Conservation (phyloP, 306 rosid species). For the Trifolium subterraneum region DNA sequence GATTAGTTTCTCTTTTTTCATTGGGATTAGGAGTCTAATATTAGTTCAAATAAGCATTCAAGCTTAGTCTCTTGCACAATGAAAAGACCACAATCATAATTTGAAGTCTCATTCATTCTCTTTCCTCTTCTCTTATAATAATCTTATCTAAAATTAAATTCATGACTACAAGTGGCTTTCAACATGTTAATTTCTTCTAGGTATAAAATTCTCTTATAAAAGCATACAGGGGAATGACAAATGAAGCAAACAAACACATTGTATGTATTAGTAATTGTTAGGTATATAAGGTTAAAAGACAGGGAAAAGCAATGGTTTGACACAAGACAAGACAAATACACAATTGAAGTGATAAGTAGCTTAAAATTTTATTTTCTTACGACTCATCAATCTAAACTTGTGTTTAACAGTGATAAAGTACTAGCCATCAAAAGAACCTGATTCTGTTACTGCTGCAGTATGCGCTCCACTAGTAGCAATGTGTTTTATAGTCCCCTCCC, state of each 20-base stretch:
- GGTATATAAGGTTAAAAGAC: neutral
- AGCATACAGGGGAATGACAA: no score
- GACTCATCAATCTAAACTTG: slow-evolving; percentile 23
- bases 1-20: no score
- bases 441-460: slow-evolving; percentile 82
- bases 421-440: slow-evolving; percentile 53
- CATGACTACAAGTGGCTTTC: neutral
- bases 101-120: neutral
- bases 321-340: neutral
- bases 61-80: neutral
- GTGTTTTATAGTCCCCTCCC: slow-evolving; percentile 71
- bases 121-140: neutral
- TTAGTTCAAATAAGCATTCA: neutral
- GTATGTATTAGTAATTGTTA: no score
- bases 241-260: no score
- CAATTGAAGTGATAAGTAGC: neutral
- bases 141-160: neutral
- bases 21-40: no score
- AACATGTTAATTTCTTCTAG: neutral
- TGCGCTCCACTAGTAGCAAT: slow-evolving; percentile 92
- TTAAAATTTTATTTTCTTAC: neutral
- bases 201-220: neutral
- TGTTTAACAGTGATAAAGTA: slow-evolving; percentile 17
- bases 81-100: neutral
- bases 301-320: slow-evolving; percentile 5